Percentiles rank a stretch among this genome's conserved stretches.
Evolutionary conservation across 108 stramenopile genomes (phyloP).

Genomic region (Stephanodiscus triporus): DNA sequence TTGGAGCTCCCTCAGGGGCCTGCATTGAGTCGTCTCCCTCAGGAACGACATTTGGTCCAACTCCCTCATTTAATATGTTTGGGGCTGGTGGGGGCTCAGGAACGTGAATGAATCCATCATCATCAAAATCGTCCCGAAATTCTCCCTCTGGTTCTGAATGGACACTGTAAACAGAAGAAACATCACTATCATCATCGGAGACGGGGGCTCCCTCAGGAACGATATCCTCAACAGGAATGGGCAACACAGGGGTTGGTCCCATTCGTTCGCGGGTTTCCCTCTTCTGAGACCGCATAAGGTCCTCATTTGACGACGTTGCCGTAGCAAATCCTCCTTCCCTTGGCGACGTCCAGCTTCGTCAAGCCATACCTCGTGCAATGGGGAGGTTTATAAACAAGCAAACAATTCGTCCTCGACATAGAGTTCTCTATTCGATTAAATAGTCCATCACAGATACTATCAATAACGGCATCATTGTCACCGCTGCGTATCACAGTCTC

Average conservation of each 20-base stretch:
- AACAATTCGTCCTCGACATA: slow-evolving; percentile 20
- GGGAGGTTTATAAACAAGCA: slow-evolving; percentile 18
- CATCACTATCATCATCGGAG: not conserved
- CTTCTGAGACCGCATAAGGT: not conserved
- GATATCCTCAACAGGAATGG: not conserved
- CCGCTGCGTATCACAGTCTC: slow-evolving; percentile 21
- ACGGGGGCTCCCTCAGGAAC: not conserved
- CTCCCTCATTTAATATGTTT: no score
- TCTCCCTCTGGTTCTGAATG: slow-evolving; percentile 9
- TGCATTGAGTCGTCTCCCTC: no score
- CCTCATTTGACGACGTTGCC: not conserved
- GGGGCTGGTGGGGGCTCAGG: no score
- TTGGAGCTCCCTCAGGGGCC: no score
- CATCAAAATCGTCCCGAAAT: not conserved
- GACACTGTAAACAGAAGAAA: not conserved
- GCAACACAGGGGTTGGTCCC: no score
- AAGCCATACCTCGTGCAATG: slow-evolving; percentile 26
- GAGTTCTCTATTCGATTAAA: slow-evolving; percentile 1
- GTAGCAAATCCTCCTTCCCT: not conserved
- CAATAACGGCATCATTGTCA: not conserved
- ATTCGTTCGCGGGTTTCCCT: not conserved
- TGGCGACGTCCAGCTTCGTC: slow-evolving; percentile 5
- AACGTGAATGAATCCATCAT: not conserved
- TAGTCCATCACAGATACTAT: slow-evolving; percentile 1
- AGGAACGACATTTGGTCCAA: no score